Evolutionary conservation across 805 yeast genomes (phyloP).

Genomic region (Saccharomycopsis schoenii): DNA sequence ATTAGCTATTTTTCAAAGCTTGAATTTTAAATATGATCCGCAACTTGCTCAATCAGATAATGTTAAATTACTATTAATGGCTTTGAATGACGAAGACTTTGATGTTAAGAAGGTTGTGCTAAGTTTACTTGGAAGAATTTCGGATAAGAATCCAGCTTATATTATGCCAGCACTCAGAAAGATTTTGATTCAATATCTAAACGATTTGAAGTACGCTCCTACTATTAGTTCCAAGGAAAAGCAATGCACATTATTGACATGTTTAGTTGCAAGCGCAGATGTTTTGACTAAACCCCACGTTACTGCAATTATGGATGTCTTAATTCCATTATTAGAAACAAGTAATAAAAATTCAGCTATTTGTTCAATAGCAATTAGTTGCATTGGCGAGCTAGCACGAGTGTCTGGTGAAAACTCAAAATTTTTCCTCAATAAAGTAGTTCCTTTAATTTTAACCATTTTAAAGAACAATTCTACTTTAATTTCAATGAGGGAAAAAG

Average conservation of each 20-base stretch:
- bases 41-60: constrained; percentile 92
- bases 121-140: constrained; percentile 70
- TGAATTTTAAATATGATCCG: constrained; percentile 74
- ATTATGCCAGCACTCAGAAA: constrained; percentile 89
- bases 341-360: constrained; percentile 68
- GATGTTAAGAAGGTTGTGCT: constrained; percentile 73
- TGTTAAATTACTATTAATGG: constrained; percentile 74
- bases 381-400: constrained; percentile 80
- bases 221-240: constrained; percentile 75
- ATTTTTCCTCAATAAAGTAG: constrained; percentile 60
- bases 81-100: constrained; percentile 84
- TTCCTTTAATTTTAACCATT: constrained; percentile 82
- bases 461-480: constrained; percentile 72
- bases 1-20: constrained; percentile 60
- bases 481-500: constrained; percentile 66
- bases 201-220: constrained; percentile 76
- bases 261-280: constrained; percentile 67
- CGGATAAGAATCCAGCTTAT: constrained; percentile 86
- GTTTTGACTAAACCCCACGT: constrained; percentile 85
- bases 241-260: constrained; percentile 63
- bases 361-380: constrained; percentile 74
- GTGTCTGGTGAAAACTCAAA: constrained; percentile 83
- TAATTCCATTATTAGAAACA: constrained; percentile 53
- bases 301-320: constrained; percentile 78
- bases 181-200: constrained; percentile 72